Percentiles rank a stretch among this genome's conserved stretches.
These are phyloP conservation scores for Chytridiales sp. DNA, from an alignment of 371 early-diverging fungal species.

Conservation along the genomic window DNA sequence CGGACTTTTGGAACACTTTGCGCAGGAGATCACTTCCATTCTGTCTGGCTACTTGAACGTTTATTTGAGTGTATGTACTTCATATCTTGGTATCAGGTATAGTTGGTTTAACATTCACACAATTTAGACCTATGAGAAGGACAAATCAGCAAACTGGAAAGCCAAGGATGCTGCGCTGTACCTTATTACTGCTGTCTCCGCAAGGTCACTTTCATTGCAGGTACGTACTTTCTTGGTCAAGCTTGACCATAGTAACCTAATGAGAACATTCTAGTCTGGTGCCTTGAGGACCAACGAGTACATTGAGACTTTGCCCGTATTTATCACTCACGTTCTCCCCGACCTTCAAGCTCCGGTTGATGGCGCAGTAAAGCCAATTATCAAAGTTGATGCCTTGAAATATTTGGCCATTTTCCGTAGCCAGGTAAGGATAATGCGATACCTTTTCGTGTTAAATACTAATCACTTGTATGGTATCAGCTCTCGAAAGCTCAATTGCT, in stretches of 20 bases:
- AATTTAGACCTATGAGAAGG: constrained; percentile 62
- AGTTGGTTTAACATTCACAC: not conserved
- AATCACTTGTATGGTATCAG: constrained; percentile 21
- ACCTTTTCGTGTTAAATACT: not conserved
- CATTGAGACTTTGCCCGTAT: constrained; percentile 81
- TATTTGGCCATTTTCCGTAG: constrained; percentile 89
- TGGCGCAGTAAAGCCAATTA: constrained; percentile 75
- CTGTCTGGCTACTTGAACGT: constrained; percentile 72
- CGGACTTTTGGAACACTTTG: constrained; percentile 85
- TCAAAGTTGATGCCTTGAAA: constrained; percentile 92
- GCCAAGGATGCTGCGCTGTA: constrained; percentile 94
- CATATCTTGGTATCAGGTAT: not conserved
- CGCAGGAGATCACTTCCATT: constrained; percentile 77
- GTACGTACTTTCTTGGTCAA: constrained; percentile 1
- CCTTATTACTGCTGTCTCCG: constrained; percentile 83
- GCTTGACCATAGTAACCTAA: not conserved
- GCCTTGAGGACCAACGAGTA: constrained; percentile 75
- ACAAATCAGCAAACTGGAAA: constrained; percentile 84
- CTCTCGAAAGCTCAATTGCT: constrained; percentile 75
- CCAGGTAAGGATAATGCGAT: constrained; percentile 59
- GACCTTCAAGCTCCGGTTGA: constrained; percentile 75
- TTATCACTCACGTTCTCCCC: constrained; percentile 74
- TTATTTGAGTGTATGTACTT: constrained; percentile 61
- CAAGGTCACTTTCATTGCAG: constrained; percentile 49
- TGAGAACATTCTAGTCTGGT: constrained; percentile 50